Evolutionary conservation across 2,329 filamentous ascomycete species (phyloP).

Genomic region (Colletotrichum sp.): DNA sequence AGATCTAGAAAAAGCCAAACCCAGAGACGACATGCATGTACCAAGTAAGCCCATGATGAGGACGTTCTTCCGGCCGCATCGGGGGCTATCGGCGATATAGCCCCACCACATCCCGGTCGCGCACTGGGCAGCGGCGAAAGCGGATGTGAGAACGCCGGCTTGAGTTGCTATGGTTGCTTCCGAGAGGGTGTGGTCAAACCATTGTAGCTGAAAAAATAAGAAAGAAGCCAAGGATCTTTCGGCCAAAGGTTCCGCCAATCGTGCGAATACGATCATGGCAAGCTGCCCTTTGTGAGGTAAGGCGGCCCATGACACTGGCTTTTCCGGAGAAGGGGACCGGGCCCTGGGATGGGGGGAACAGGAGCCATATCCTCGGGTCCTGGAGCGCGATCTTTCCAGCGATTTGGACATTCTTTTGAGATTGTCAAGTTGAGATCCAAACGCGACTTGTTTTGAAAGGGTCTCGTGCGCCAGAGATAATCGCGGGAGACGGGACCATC

Average conservation of each 20-base stretch:
- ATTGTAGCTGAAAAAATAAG: slow-evolving; percentile 26
- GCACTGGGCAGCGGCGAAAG: slow-evolving; percentile 25
- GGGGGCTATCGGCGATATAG: slow-evolving; percentile 19
- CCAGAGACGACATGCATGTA: slow-evolving; percentile 69
- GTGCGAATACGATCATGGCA: slow-evolving; percentile 28
- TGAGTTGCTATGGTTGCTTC: slow-evolving; percentile 21
- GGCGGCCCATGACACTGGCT: slow-evolving; percentile 22
- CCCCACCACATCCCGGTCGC: slow-evolving; percentile 25
- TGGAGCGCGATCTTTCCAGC: not conserved
- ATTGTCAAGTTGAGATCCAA: not conserved
- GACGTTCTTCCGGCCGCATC: slow-evolving; percentile 24
- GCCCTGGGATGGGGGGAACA: not conserved
- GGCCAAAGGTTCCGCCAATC: slow-evolving; percentile 31
- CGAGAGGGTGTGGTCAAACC: slow-evolving; percentile 7
- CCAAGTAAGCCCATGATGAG: slow-evolving; percentile 23
- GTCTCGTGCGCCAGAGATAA: not conserved
- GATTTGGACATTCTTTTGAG: not conserved
- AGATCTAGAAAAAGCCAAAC: slow-evolving; percentile 72
- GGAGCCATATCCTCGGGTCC: not conserved
- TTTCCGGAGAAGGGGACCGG: not conserved
- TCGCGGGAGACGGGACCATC: not conserved
- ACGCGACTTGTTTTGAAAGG: not conserved
- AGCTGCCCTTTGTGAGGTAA: slow-evolving; percentile 29
- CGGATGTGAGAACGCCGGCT: slow-evolving; percentile 24
- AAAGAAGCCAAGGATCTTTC: slow-evolving; percentile 28